Evolutionary conservation across 1,139 yeast species (phyloP), one percentile per base, ranked within the genome.

Genomic region (Pichia sp.): DNA sequence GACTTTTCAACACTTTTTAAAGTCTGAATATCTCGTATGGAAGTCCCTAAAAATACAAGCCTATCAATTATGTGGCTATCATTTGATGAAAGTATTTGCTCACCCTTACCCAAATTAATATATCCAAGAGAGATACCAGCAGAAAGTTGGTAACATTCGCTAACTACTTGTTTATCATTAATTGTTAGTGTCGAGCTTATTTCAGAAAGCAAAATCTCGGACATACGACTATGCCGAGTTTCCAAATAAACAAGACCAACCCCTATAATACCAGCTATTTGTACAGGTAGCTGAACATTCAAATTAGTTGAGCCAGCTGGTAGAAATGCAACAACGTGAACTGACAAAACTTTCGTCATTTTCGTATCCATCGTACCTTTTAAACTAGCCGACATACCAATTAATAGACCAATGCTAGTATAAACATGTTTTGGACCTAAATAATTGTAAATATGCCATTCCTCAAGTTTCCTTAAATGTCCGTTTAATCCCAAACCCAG

Each of bases 361-460:
- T 87, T 88, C 42, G 81, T 72, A 66, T 92, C 92, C 88, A 85
- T 85, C 0, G 94, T 69, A 1, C 97, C 92, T 52, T 73, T 70
- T 51, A 81, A 69, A 62, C 96, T 86, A 0, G 97, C 96, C 11
- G 97, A 81, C 87, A 92, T 83, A 2, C 99, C 99, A 31, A 94
- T 67, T 33, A 94, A 67, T 39, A 92, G 67, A 0, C 97, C 97
- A 36, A 88, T 81, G 61, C 95, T 85, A 0, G 95, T 86, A 43
- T 77, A 75, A 2, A 84, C 78, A 58, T 86, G 92, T 55, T 94
- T 90, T 1, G 96, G 95, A 0, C 96, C 95, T 43, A 94, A 66
- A 53, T 88, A 90, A 57, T 92, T 90, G 62, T 88, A 94, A 32
- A 94, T 85, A 59, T 90, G 97, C 97, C 98, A 94, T 60, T 92